Conservation (phyloP, 1,284 basidiomycete species). For the Caloboletus firmus region DNA sequence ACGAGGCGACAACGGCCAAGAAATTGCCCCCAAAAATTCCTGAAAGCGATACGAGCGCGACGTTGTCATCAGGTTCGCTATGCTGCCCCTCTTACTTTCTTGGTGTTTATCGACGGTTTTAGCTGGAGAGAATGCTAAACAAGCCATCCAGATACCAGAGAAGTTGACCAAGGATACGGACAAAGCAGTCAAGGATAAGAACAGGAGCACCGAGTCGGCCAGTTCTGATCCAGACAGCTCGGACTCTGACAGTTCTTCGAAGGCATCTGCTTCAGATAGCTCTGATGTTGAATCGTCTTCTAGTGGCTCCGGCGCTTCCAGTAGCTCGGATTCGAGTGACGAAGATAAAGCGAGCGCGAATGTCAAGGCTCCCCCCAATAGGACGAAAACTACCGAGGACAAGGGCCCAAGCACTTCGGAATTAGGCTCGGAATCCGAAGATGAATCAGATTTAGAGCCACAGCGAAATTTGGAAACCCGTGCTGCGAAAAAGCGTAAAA, state of each 20-base stretch:
- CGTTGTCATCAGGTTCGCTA: constrained; percentile 35
- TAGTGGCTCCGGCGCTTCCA: constrained; percentile 11
- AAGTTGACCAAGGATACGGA: neutral
- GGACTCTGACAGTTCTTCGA: constrained; percentile 15
- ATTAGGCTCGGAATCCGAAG: constrained; percentile 29
- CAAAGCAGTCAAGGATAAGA: constrained; percentile 13
- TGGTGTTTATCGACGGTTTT: constrained; percentile 9
- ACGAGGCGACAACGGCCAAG: neutral
- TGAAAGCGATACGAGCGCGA: constrained; percentile 34
- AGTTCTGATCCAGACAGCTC: constrained; percentile 25
- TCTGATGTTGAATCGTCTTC: constrained; percentile 21
- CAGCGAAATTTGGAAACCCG: constrained; percentile 21
- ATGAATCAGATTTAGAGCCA: constrained; percentile 8
- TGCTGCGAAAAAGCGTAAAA: constrained; percentile 60
- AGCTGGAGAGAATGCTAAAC: constrained; percentile 10
- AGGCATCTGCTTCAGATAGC: constrained; percentile 10
- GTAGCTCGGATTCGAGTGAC: constrained; percentile 14
- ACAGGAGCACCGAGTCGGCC: constrained; percentile 31
- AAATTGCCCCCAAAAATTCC: constrained; percentile 9
- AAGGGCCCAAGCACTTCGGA: constrained; percentile 17
- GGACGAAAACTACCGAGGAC: neutral
- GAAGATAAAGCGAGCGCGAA: constrained; percentile 9
- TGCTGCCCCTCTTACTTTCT: neutral
- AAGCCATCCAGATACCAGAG: neutral
- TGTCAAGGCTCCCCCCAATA: neutral